These are phyloP conservation scores for Hamamelis virginiana DNA, from an alignment of 164 flowering plant genomes.

Conservation along the genomic window DNA sequence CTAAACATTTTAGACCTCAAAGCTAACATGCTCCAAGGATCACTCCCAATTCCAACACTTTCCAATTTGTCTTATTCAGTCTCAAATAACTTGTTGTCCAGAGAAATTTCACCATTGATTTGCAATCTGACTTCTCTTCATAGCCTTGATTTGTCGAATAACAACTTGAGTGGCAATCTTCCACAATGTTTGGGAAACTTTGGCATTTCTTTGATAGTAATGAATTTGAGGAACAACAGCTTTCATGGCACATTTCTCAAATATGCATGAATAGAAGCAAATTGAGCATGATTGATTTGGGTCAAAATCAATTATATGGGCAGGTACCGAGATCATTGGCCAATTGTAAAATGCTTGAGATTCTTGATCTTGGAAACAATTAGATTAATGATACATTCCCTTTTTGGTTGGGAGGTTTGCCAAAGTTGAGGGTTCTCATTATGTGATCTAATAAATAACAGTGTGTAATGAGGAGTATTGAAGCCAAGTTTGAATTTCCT, in stretches of 20 bases:
- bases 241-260: constrained; percentile 14
- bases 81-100: not conserved
- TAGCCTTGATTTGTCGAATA: no score
- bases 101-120: no score
- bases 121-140: no score
- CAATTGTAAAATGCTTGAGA: not conserved
- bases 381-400: constrained; percentile 7
- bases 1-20: not conserved
- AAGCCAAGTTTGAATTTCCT: not conserved
- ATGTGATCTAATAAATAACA: constrained; percentile 16
- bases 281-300: not conserved
- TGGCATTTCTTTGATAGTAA: no score
- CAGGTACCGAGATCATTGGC: constrained; percentile 4
- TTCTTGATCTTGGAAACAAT: constrained; percentile 15
- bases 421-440: constrained; percentile 13
- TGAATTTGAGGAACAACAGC: constrained; percentile 11
- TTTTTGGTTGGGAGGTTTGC: constrained; percentile 7
- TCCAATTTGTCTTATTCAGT: not conserved
- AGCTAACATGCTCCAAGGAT: not conserved
- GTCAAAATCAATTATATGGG: constrained; percentile 7
- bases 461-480: constrained; percentile 5
- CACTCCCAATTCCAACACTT: not conserved
- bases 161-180: not conserved
- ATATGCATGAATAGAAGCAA: not conserved
- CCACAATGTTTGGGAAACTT: no score